These are phyloP conservation scores for Clitopilus hobsonii DNA, from an alignment of 768 basidiomycete genomes.

Conservation along the genomic window DNA sequence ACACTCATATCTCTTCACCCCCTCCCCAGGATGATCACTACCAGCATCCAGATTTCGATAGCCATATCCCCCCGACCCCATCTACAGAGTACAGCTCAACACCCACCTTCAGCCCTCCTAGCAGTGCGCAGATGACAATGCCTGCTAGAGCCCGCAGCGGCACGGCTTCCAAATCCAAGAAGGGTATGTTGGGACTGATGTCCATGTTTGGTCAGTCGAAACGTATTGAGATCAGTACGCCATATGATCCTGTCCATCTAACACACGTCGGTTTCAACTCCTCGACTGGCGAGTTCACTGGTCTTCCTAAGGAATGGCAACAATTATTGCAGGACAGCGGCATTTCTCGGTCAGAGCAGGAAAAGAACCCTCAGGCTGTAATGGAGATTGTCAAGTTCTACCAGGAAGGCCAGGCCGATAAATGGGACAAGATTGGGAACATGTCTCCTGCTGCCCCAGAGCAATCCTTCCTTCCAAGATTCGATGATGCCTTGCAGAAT, in stretches of 20 bases:
- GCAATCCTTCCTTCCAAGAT: slow-evolving; percentile 22
- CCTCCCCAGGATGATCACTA: slow-evolving; percentile 27
- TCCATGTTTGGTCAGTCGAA: slow-evolving; percentile 67
- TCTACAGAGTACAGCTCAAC: slow-evolving; percentile 11
- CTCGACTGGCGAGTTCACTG: slow-evolving; percentile 97
- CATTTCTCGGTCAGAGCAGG: slow-evolving; percentile 91
- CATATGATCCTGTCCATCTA: slow-evolving; percentile 98
- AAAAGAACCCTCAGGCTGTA: slow-evolving; percentile 95
- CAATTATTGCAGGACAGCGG: slow-evolving; percentile 94
- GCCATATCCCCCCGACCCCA: slow-evolving; percentile 38
- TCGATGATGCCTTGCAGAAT: slow-evolving; percentile 50
- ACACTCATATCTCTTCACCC: slow-evolving; percentile 52
- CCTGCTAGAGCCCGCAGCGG: slow-evolving; percentile 40
- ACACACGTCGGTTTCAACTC: slow-evolving; percentile 99
- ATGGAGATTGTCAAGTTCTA: slow-evolving; percentile 99
- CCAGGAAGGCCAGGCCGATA: slow-evolving; percentile 78
- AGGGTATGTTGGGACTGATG: slow-evolving; percentile 76
- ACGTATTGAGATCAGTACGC: slow-evolving; percentile 90
- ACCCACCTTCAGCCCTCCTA: neutral
- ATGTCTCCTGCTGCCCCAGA: slow-evolving; percentile 29
- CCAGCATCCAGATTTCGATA: slow-evolving; percentile 33
- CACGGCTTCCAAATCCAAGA: slow-evolving; percentile 47
- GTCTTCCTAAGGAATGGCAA: slow-evolving; percentile 98
- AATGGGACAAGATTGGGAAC: slow-evolving; percentile 82
- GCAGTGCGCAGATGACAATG: slow-evolving; percentile 16